A percentile compares a stretch with the other conserved stretches of the same genome.
Conservation (phyloP, 2,329 filamentous ascomycete genomes). For the Ophiognomonia clavigignenti-juglandacearum region DNA sequence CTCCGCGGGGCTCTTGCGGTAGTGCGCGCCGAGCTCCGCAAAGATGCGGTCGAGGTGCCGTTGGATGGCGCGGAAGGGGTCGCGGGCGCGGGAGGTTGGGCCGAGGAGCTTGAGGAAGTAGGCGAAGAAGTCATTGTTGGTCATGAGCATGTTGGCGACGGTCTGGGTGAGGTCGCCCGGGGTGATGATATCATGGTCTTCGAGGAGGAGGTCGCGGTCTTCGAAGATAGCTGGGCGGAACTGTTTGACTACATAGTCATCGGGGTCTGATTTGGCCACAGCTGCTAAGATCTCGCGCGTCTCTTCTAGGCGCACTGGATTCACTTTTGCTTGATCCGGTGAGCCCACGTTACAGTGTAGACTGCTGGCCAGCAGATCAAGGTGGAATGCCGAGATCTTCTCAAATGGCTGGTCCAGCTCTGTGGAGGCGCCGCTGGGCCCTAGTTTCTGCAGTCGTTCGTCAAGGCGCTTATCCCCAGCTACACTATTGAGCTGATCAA, state of each 20-base stretch:
- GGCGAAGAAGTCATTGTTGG: conserved; percentile 50
- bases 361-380: conserved; percentile 46
- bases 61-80: conserved; percentile 43
- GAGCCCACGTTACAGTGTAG: conserved; percentile 44
- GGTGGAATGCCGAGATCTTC: conserved; percentile 44
- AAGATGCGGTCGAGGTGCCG: conserved; percentile 45
- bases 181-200: conserved; percentile 31
- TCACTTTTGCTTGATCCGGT: conserved; percentile 22
- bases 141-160: conserved; percentile 48
- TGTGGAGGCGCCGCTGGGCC: conserved; percentile 35
- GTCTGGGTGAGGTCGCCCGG: conserved; percentile 45
- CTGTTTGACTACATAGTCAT: conserved; percentile 32
- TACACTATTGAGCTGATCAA: conserved; percentile 47
- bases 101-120: conserved; percentile 43
- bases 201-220: conserved; percentile 19
- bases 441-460: conserved; percentile 26
- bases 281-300: conserved; percentile 47
- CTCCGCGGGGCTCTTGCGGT: conserved; percentile 2
- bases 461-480: conserved; percentile 30
- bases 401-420: conserved; percentile 45
- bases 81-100: conserved; percentile 39
- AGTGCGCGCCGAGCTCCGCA: conserved; percentile 34
- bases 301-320: conserved; percentile 39
- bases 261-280: conserved; percentile 27
- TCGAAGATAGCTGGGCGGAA: conserved; percentile 45